Evolutionary conservation across 345 rosid species (phyloP), one percentile per base, ranked within the genome.

Genomic region (Eutrema yunnanense): DNA sequence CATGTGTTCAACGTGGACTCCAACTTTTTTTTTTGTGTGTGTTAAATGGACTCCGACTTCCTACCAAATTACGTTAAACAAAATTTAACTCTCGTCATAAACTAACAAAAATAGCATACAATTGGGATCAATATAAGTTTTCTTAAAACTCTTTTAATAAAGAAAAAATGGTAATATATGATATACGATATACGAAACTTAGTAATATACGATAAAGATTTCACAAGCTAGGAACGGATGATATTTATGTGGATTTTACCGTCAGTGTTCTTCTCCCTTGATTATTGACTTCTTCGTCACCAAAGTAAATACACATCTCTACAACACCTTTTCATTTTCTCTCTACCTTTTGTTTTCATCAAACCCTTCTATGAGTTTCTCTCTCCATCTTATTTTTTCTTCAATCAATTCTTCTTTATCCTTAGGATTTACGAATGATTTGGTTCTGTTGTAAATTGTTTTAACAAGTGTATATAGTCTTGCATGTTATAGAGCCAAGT

Each of bases 401-500:
- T 13, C 52, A 8, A 72, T 43, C 19, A 44, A 10, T 4, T 42
- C 2, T 6, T 13, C 11, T n/a, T 22, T 16, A 13, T 29, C 51
- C 36, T 12, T 47, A 55, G 1, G 2, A 65, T 14, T 5, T 30
- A 48, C 52, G 37, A 73, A 40, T 66, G 59, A 36, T 44, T 53
- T 43, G 38, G 70, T 44, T 37, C 10, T 46, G 9, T 22, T 38
- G 53, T 48, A 10, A 47, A 6, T 0, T 19, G 4, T 67, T 8
- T n/a, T 16, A 67, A 38, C 66, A 73, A 56, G 72, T 57, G 72
- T 66, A 32, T 9, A 55, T 22, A 26, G 33, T 66, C 7, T 65
- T 66, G 67, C 44, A 46, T 64, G 63, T 22, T 27, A 36, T 63
- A 55, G 36, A 36, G 49, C 50, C 58, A 46, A 46, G 46, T 65